Evolutionary conservation across 345 rosid species (phyloP).

Genomic region (Euclidium syriacum): DNA sequence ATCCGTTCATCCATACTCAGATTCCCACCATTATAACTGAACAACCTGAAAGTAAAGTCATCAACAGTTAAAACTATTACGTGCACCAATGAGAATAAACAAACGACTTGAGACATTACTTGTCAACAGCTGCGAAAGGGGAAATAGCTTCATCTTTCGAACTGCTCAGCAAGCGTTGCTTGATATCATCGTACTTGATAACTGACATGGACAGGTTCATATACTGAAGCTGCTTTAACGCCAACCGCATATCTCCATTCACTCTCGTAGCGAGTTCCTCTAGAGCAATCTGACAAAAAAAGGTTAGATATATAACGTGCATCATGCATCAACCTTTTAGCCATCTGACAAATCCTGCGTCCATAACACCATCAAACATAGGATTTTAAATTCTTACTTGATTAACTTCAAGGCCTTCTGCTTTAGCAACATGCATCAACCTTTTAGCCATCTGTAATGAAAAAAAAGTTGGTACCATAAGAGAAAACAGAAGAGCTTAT

Average conservation of each 20-base stretch:
- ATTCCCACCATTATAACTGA: constrained; percentile 80
- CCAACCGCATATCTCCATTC: constrained; percentile 96
- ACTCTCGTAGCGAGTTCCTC: constrained; percentile 96
- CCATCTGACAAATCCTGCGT: too few relatives aligned
- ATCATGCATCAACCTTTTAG: too few relatives aligned
- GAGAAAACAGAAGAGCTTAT: background rate
- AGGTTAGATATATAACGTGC: background rate
- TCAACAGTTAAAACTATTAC: background rate
- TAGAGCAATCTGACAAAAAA: constrained; percentile 65
- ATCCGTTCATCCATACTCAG: constrained; percentile 94
- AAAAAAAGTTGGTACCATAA: constrained; percentile 23
- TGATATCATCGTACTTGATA: constrained; percentile 83
- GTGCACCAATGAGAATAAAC: background rate
- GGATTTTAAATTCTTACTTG: constrained; percentile 40
- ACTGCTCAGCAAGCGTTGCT: constrained; percentile 78
- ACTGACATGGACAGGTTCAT: constrained; percentile 87
- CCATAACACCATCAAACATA: too few relatives aligned
- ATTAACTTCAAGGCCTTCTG: constrained; percentile 80
- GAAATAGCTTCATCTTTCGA: constrained; percentile 98
- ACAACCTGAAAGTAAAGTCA: constrained; percentile 46
- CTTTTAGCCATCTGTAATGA: constrained; percentile 87
- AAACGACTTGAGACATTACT: constrained; percentile 46
- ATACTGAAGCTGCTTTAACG: constrained; percentile 86
- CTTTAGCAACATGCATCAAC: constrained; percentile 70
- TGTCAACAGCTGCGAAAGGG: constrained; percentile 95